A percentile compares a stretch with the other conserved stretches of the same genome.
Conservation (phyloP, 768 basidiomycete species). For the Megacollybia marginata region DNA sequence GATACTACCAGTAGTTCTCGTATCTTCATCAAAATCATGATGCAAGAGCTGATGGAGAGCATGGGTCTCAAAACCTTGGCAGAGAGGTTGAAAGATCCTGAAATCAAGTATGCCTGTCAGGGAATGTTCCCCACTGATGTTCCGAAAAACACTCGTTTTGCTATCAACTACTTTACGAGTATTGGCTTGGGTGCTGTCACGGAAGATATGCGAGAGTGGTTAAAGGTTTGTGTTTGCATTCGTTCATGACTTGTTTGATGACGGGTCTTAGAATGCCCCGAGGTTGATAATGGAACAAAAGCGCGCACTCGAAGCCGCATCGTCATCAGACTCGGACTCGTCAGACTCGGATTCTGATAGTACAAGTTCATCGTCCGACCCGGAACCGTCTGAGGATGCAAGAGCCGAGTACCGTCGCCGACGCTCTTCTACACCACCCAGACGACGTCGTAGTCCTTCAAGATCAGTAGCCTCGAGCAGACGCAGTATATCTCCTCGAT, state of each 20-base stretch:
- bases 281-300: conserved; percentile 91
- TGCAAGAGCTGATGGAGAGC: conserved; percentile 90
- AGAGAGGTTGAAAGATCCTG: conserved; percentile 86
- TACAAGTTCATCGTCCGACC: conserved; percentile 25
- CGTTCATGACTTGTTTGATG: neutral
- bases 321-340: conserved; percentile 27
- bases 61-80: conserved; percentile 86
- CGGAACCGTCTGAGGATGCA: conserved; percentile 32
- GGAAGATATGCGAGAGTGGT: conserved; percentile 93
- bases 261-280: conserved; percentile 73
- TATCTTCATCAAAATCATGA: conserved; percentile 96
- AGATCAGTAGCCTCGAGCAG: conserved; percentile 13
- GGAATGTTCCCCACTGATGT: conserved; percentile 95
- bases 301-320: conserved; percentile 70
- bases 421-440: conserved; percentile 25
- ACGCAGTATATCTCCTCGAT: conserved; percentile 23
- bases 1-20: conserved; percentile 94
- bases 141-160: conserved; percentile 92
- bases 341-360: conserved; percentile 21
- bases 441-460: conserved; percentile 7
- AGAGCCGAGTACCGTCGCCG: conserved; percentile 17
- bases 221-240: conserved; percentile 55
- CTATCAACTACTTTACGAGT: conserved; percentile 98
- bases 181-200: conserved; percentile 87
- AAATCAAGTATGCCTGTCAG: conserved; percentile 61